Conservation (phyloP, 1,284 basidiomycete species). For the Cryptococcus maquisensis region DNA sequence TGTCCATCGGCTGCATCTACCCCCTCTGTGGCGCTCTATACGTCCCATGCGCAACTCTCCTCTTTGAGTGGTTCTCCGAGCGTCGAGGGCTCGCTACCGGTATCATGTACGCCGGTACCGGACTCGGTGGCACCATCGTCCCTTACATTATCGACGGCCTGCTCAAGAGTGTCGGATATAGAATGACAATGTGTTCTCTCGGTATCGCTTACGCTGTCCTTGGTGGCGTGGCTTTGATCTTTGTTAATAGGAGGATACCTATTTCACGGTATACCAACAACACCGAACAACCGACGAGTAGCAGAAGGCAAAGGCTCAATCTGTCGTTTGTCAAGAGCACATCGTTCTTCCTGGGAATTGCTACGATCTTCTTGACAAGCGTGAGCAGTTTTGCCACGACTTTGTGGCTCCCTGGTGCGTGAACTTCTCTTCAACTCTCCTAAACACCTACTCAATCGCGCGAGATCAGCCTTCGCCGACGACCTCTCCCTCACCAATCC, state of each 20-base stretch:
- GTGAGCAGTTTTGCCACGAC: constrained; percentile 46
- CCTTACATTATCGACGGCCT: constrained; percentile 42
- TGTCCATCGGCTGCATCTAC: constrained; percentile 43
- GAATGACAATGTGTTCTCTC: constrained; percentile 41
- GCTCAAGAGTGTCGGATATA: constrained; percentile 42
- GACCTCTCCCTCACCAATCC: constrained; percentile 34
- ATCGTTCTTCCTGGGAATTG: constrained; percentile 32
- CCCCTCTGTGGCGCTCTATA: constrained; percentile 42
- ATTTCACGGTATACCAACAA: constrained; percentile 11
- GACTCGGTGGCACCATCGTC: constrained; percentile 43
- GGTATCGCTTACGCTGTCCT: constrained; percentile 35
- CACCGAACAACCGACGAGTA: neutral
- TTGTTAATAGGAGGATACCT: constrained; percentile 43
- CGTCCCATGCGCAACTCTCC: constrained; percentile 42
- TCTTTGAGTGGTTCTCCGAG: constrained; percentile 46
- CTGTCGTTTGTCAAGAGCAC: constrained; percentile 26
- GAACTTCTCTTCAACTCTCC: neutral
- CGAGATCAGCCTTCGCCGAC: constrained; percentile 33
- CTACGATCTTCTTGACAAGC: constrained; percentile 37
- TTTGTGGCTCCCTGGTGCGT: constrained; percentile 45
- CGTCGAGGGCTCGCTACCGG: constrained; percentile 44
- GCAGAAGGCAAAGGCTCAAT: constrained; percentile 16
- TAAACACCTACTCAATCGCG: neutral
- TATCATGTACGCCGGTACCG: constrained; percentile 46
- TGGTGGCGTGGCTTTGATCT: constrained; percentile 31